Evolutionary conservation across 192 early-diverging fungal species (phyloP).

Genomic region (Spizellomyces punctatus): DNA sequence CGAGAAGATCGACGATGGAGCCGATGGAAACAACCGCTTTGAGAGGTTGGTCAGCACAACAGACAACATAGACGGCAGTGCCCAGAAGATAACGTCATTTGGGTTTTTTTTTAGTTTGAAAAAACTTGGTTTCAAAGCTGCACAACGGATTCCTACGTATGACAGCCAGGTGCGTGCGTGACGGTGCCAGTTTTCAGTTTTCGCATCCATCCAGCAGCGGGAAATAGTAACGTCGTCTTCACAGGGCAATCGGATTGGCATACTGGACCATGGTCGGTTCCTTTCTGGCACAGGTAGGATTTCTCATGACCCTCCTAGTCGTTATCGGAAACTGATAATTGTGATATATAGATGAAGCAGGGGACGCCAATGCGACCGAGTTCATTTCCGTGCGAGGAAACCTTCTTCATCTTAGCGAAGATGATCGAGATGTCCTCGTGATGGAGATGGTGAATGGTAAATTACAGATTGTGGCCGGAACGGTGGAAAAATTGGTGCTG

Average conservation of each 20-base stretch:
- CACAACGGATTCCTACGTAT: constrained; percentile 37
- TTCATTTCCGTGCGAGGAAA: constrained; percentile 34
- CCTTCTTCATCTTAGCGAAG: constrained; percentile 53
- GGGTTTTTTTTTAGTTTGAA: neutral
- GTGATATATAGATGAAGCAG: neutral
- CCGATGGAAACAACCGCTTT: too few species aligned
- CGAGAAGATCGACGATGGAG: too few species aligned
- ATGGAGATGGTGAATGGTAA: constrained; percentile 58
- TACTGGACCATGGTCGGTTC: constrained; percentile 36
- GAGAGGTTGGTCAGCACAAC: too few species aligned
- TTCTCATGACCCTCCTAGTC: too few species aligned
- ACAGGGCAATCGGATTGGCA: constrained; percentile 33
- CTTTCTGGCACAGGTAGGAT: neutral
- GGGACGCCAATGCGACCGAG: neutral
- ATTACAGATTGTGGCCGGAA: constrained; percentile 62
- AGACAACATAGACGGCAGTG: too few species aligned
- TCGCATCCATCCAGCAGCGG: too few species aligned
- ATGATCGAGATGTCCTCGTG: constrained; percentile 57
- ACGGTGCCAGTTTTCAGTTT: too few species aligned
- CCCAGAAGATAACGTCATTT: neutral
- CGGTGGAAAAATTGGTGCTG: constrained; percentile 63
- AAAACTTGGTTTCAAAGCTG: constrained; percentile 1
- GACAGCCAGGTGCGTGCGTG: constrained; percentile 16
- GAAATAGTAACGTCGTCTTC: too few species aligned
- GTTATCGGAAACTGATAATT: too few species aligned